These are phyloP conservation scores for Nitzschia palea DNA, from an alignment of 108 stramenopile genomes.

Conservation along the genomic window DNA sequence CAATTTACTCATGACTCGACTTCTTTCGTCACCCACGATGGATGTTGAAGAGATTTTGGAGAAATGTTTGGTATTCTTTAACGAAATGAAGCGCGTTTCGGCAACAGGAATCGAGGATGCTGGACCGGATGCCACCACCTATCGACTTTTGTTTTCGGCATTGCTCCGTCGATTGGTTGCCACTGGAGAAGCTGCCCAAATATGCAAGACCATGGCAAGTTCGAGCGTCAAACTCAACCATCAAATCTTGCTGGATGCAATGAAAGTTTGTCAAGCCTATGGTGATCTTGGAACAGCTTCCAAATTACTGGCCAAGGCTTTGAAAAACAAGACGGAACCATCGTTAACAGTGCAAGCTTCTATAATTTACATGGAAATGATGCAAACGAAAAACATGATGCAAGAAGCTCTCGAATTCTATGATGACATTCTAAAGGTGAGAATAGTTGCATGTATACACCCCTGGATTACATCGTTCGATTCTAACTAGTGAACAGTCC, in stretches of 20 bases:
- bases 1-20: slow-evolving; percentile 23
- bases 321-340: neutral
- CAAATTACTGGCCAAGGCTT: slow-evolving; percentile 12
- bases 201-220: slow-evolving; percentile 8
- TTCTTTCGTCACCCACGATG: slow-evolving; percentile 3
- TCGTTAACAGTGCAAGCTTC: slow-evolving; percentile 7
- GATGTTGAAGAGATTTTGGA: slow-evolving; percentile 8
- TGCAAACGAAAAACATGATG: slow-evolving; percentile 17
- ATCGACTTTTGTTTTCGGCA: slow-evolving; percentile 31
- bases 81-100: slow-evolving; percentile 26
- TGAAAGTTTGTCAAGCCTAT: slow-evolving; percentile 16
- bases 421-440: slow-evolving; percentile 19
- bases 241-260: slow-evolving; percentile 18
- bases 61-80: slow-evolving; percentile 11
- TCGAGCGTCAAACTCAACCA: slow-evolving; percentile 12
- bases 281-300: slow-evolving; percentile 13
- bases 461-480: too few relatives aligned
- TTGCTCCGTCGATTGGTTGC: slow-evolving; percentile 20
- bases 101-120: slow-evolving; percentile 1
- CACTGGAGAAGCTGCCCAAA: slow-evolving; percentile 17
- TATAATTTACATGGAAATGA: slow-evolving; percentile 24
- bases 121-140: slow-evolving; percentile 27
- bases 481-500: neutral
- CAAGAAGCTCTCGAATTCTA: slow-evolving; percentile 17
- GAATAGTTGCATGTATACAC: neutral